Evolutionary conservation across 495 filamentous ascomycete genomes (phyloP).

Genomic region (Aspergillus coremiiformis): DNA sequence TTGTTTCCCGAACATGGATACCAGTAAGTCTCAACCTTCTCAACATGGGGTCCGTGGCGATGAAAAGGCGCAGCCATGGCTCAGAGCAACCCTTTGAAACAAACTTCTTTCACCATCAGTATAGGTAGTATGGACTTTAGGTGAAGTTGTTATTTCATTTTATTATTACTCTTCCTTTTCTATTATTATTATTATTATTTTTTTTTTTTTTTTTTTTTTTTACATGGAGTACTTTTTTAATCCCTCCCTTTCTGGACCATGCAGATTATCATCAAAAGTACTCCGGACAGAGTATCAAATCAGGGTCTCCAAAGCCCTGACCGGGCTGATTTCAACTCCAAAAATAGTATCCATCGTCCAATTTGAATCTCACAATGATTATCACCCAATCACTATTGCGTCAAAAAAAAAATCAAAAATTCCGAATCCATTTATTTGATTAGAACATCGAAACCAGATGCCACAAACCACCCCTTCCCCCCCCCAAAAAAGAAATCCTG

Average conservation of each 20-base stretch:
- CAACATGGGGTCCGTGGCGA: constrained; percentile 14
- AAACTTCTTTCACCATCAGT: neutral
- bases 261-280: neutral
- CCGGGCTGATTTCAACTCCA: neutral
- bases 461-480: neutral
- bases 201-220: neutral
- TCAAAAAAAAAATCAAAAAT: neutral
- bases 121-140: neutral
- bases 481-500: neutral
- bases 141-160: neutral
- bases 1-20: neutral
- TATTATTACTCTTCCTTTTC: neutral
- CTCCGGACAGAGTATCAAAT: too few relatives aligned
- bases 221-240: neutral
- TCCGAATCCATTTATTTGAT: neutral
- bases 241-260: neutral
- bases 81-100: constrained; percentile 12
- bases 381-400: neutral
- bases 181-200: neutral
- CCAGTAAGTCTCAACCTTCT: neutral
- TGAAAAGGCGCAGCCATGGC: constrained; percentile 22
- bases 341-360: neutral
- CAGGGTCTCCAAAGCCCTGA: neutral
- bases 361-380: neutral
- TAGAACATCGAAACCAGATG: neutral